Evolutionary conservation across 768 basidiomycete genomes (phyloP).

Genomic region (Phallus indusiatus): DNA sequence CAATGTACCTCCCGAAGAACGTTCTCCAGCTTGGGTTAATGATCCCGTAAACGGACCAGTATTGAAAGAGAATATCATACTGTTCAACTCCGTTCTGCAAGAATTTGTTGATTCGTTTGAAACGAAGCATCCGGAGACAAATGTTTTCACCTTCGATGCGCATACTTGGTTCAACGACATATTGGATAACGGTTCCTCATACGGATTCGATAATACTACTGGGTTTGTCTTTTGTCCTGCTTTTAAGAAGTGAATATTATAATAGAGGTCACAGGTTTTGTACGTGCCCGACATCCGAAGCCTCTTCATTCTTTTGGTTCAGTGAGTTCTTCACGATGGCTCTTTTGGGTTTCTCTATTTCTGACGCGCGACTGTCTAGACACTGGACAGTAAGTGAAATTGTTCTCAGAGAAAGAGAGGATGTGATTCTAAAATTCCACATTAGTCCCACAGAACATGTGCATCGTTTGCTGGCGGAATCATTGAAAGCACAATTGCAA

Average conservation of each 20-base stretch:
- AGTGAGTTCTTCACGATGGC: slow-evolving; percentile 25
- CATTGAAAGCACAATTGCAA: slow-evolving; percentile 29
- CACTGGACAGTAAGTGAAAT: slow-evolving; percentile 26
- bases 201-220: slow-evolving; percentile 41
- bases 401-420: neutral
- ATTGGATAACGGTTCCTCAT: slow-evolving; percentile 30
- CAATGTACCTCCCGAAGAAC: slow-evolving; percentile 47
- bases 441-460: slow-evolving; percentile 34
- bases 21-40: slow-evolving; percentile 31
- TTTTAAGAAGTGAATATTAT: neutral
- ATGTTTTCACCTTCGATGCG: slow-evolving; percentile 40
- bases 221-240: slow-evolving; percentile 23
- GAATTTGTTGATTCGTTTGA: slow-evolving; percentile 28
- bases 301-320: slow-evolving; percentile 45
- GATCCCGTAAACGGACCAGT: slow-evolving; percentile 26
- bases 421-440: neutral
- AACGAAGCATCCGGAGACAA: slow-evolving; percentile 27
- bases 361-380: slow-evolving; percentile 21
- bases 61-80: slow-evolving; percentile 29
- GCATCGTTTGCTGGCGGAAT: slow-evolving; percentile 35
- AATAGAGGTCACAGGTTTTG: slow-evolving; percentile 30
- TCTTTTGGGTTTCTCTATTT: neutral
- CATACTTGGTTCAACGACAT: slow-evolving; percentile 39
- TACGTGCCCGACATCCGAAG: slow-evolving; percentile 26
- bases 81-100: slow-evolving; percentile 35